These are phyloP conservation scores for Fraxinus floribunda DNA, from an alignment of 305 asterid species.

Conservation along the genomic window DNA sequence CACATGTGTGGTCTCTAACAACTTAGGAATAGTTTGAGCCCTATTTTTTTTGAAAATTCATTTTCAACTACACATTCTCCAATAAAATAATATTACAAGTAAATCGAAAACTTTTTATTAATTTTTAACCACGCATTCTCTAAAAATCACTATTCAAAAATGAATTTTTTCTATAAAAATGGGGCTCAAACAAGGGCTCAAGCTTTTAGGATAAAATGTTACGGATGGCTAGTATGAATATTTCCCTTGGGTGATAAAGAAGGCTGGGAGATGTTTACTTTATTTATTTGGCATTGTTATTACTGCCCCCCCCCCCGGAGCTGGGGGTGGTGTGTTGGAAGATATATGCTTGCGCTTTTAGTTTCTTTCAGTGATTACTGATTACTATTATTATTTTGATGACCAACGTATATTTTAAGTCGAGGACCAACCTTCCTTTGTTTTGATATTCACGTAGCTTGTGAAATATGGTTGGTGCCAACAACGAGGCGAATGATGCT, in stretches of 20 bases:
- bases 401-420: background rate
- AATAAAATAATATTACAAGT: too few relatives aligned
- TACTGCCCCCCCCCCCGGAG: background rate
- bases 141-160: too few relatives aligned
- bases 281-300: background rate
- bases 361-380: background rate
- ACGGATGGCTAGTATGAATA: background rate
- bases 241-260: background rate
- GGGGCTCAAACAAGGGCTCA: background rate
- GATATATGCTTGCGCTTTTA: background rate
- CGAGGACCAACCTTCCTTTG: background rate
- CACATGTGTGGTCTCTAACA: background rate
- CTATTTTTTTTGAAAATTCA: too few relatives aligned
- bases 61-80: too few relatives aligned
- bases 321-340: background rate
- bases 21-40: background rate
- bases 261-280: background rate
- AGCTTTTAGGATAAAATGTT: background rate
- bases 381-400: background rate
- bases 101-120: too few relatives aligned
- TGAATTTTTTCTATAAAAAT: too few relatives aligned
- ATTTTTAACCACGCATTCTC: too few relatives aligned
- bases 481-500: background rate
- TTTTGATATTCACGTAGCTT: background rate
- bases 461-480: background rate